A percentile compares a stretch with the other conserved stretches of the same genome.
phyloP scores from a whole-genome alignment of 176 grass and related monocot species.

The Lolium perenne region DNA sequence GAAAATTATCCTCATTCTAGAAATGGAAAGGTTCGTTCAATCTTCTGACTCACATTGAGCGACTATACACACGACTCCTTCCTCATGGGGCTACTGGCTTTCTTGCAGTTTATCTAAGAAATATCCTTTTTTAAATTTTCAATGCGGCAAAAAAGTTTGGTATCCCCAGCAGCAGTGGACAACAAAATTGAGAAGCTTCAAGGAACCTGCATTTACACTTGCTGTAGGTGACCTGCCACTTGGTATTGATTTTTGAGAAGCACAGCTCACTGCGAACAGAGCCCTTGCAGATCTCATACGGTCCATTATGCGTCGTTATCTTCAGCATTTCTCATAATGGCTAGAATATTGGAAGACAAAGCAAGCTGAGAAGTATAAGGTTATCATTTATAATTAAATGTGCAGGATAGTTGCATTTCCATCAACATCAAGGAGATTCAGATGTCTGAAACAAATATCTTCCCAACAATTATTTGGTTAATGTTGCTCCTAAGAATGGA shows the following conservation, averaged over 20 bases:
- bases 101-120: background rate
- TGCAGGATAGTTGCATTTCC: background rate
- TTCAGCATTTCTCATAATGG: conserved; percentile 9
- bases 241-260: conserved; percentile 32
- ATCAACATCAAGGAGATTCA: background rate
- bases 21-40: background rate
- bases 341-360: conserved; percentile 14
- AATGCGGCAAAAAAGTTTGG: background rate
- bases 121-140: background rate
- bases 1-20: background rate
- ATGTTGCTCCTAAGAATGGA: background rate
- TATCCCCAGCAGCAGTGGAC: conserved; percentile 19
- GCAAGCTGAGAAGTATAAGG: conserved; percentile 6
- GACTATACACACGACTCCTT: background rate
- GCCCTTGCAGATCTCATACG: conserved; percentile 14
- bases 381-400: background rate
- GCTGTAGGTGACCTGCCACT: conserved; percentile 33
- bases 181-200: conserved; percentile 40
- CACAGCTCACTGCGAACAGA: conserved; percentile 40
- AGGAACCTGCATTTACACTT: conserved; percentile 42
- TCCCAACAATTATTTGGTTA: background rate
- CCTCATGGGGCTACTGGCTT: background rate
- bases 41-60: background rate
- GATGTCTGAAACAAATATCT: background rate
- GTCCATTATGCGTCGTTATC: conserved; percentile 12